Evolutionary conservation across 83 land plant species (phyloP).

Genomic region (Picea abies): DNA sequence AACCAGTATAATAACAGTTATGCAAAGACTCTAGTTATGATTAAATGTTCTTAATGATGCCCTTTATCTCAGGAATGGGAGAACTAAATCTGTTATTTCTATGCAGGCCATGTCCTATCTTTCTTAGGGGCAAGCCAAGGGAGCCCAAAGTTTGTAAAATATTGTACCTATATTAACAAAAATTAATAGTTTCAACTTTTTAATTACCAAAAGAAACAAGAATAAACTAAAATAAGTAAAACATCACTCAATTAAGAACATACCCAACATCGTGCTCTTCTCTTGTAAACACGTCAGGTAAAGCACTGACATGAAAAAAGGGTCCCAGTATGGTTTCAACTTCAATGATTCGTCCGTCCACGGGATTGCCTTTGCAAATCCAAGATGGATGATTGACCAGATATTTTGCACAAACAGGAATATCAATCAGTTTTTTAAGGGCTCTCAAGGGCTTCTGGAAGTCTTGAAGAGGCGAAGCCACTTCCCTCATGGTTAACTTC

Average conservation of each 20-base stretch:
- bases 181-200: too few relatives aligned
- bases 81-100: too few relatives aligned
- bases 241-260: constrained; percentile 19
- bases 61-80: too few relatives aligned
- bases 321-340: constrained; percentile 85
- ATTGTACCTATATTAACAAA: too few relatives aligned
- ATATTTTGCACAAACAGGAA: constrained; percentile 64
- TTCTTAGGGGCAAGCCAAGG: too few relatives aligned
- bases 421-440: constrained; percentile 53
- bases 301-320: constrained; percentile 88
- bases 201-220: too few relatives aligned
- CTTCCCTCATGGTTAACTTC: constrained; percentile 50
- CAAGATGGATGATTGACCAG: constrained; percentile 82
- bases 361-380: constrained; percentile 64
- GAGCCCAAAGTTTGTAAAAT: too few relatives aligned
- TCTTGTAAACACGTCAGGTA: constrained; percentile 86
- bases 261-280: constrained; percentile 90
- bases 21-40: too few relatives aligned
- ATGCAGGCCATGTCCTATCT: too few relatives aligned
- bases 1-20: too few relatives aligned
- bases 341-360: constrained; percentile 81
- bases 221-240: too few relatives aligned
- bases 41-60: too few relatives aligned
- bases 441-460: constrained; percentile 82
- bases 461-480: constrained; percentile 77